Conservation (phyloP, 495 filamentous ascomycete genomes). For the Penicillium cinerascens region DNA sequence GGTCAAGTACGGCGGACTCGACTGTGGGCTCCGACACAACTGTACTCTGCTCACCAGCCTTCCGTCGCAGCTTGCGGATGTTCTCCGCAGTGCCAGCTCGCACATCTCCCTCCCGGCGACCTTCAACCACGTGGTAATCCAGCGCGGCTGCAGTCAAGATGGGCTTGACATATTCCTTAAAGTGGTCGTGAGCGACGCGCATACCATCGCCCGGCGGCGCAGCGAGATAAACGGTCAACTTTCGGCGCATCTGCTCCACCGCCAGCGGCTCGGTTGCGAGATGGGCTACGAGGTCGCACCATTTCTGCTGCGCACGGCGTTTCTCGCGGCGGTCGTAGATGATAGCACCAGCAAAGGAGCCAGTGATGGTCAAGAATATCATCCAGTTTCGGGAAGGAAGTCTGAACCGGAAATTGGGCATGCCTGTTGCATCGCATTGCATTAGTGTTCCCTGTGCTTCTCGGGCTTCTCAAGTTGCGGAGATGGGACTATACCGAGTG, state of each 20-base stretch:
- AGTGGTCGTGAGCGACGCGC: slow-evolving; percentile 81
- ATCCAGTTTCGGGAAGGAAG: slow-evolving; percentile 96
- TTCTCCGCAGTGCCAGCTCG: slow-evolving; percentile 76
- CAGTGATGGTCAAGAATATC: slow-evolving; percentile 82
- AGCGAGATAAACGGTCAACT: slow-evolving; percentile 80
- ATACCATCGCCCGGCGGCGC: slow-evolving; percentile 84
- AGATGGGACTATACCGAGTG: slow-evolving; percentile 56
- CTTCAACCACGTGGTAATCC: slow-evolving; percentile 95
- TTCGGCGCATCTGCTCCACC: slow-evolving; percentile 70
- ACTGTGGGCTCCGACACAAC: slow-evolving; percentile 32
- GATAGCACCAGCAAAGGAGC: slow-evolving; percentile 70
- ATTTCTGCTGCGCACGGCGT: slow-evolving; percentile 75
- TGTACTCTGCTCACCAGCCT: slow-evolving; percentile 47
- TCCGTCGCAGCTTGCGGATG: slow-evolving; percentile 64
- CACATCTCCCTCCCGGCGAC: slow-evolving; percentile 82
- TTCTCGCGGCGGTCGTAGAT: slow-evolving; percentile 91
- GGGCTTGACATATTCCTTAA: slow-evolving; percentile 92
- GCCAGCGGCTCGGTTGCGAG: slow-evolving; percentile 72
- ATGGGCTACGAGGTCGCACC: slow-evolving; percentile 83
- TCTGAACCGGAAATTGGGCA: slow-evolving; percentile 76
- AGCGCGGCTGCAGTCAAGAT: slow-evolving; percentile 83
- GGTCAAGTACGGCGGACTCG: slow-evolving; percentile 55
- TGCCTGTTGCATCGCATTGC: slow-evolving; percentile 36
- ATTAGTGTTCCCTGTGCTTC: slow-evolving; percentile 9
- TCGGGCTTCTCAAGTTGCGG: not conserved